Evolutionary conservation across 1,284 basidiomycete genomes (phyloP), one percentile per base, ranked within the genome.

Genomic region (Trichosporon asahii): DNA sequence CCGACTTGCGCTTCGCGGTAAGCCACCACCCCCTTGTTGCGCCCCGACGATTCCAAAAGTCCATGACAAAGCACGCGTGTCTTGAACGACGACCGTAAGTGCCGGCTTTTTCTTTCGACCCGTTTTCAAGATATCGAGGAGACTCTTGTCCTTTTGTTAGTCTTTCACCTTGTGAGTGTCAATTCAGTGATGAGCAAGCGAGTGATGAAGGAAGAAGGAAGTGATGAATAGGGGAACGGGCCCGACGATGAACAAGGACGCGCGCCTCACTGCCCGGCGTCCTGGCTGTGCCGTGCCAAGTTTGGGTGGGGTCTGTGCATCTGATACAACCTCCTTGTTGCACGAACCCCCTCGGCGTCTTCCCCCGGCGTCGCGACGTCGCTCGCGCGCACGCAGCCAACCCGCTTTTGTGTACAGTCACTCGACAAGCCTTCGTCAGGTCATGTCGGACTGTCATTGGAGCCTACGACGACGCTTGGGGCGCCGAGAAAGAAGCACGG

Each of bases 21-120:
- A 44, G 40, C 40, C 40, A 44, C 40, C 40, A 44, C 40, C 40
- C 40, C 40, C 40, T 44, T 57, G 23, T 57, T 29, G 53, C 53
- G 53, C 53, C 53, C 53, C 53, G 53, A 27, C 40, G 40, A 57
- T 57, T 27, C 27, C 29, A 61, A 21, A n/a, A 61, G 57, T 61
- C 27, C 57, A 61, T 61, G 57, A 61, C 27, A 31, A 61, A 29
- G 57, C 27, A 31, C 57, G 57, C 27, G 57, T 33, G 57, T 61
- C 57, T 61, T n/a, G 29, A n/a, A 12, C 57, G 57, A 61, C 57
- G 57, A 61, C 29, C 57, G 57, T 61, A 31, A 61, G 57, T 61
- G 57, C 57, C 57, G 57, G 57, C 57, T 61, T 60, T 60, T 53
- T 31, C 25, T 31, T 60, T 61, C 57, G 29, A 61, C 29, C 57